Evolutionary conservation across 352 stramenopile genomes (phyloP).

Genomic region (Phytophthora foliorum): DNA sequence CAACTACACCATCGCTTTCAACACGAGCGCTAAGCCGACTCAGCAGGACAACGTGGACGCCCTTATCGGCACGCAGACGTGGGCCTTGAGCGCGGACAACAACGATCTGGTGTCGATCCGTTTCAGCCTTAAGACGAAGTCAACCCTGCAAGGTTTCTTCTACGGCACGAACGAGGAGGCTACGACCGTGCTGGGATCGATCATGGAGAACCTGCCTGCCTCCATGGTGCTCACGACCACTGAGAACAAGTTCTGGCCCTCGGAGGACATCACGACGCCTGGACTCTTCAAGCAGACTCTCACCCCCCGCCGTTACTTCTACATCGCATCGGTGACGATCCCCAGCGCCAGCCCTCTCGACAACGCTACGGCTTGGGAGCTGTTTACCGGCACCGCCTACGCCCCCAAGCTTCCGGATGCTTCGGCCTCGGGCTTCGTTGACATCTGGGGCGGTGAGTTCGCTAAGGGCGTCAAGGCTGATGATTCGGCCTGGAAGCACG

Average conservation of each 20-base stretch:
- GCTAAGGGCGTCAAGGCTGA: conserved; percentile 23
- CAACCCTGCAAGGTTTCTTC: conserved; percentile 28
- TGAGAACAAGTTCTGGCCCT: conserved; percentile 32
- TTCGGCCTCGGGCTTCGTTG: conserved; percentile 27
- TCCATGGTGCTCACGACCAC: conserved; percentile 30
- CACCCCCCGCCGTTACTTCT: conserved; percentile 37
- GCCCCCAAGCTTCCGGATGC: conserved; percentile 29
- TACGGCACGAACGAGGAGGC: conserved; percentile 15
- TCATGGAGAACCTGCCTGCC: conserved; percentile 26
- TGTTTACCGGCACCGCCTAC: conserved; percentile 27
- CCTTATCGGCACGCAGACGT: conserved; percentile 31
- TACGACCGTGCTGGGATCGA: conserved; percentile 15
- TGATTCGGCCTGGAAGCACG: conserved; percentile 38
- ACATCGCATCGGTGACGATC: conserved; percentile 41
- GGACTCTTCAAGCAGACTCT: conserved; percentile 25
- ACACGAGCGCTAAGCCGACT: conserved; percentile 19
- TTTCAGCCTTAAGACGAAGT: conserved; percentile 29
- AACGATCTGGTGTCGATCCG: conserved; percentile 38
- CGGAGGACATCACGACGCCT: conserved; percentile 25
- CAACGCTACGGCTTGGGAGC: conserved; percentile 27
- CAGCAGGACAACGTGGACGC: conserved; percentile 38
- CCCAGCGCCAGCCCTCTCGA: conserved; percentile 20
- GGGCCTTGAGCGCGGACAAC: conserved; percentile 34
- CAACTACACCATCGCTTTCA: conserved; percentile 35
- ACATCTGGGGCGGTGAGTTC: conserved; percentile 33